phyloP scores from a whole-genome alignment of 2,329 filamentous ascomycete genomes.

The Aspergillus melleus region DNA sequence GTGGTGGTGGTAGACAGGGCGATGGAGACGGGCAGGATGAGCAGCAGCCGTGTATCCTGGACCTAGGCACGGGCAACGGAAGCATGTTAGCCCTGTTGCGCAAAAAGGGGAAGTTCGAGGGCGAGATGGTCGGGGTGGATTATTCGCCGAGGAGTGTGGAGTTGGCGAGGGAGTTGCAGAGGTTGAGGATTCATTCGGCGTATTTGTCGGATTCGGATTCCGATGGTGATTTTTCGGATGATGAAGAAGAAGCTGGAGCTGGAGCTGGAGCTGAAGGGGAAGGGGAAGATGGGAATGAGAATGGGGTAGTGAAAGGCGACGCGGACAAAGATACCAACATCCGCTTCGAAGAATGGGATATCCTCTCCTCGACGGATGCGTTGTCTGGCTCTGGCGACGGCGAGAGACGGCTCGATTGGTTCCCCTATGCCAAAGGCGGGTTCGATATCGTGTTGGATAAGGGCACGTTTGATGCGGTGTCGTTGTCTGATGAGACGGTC shows the following conservation, averaged over 20 bases:
- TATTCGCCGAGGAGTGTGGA: slow-evolving; percentile 75
- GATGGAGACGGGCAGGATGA: not conserved
- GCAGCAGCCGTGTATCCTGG: slow-evolving; percentile 59
- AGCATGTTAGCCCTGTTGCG: slow-evolving; percentile 82
- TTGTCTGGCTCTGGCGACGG: slow-evolving; percentile 16
- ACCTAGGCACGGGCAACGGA: slow-evolving; percentile 93
- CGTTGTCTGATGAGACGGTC: slow-evolving; percentile 52
- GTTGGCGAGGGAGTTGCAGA: slow-evolving; percentile 67
- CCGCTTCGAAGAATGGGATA: slow-evolving; percentile 64
- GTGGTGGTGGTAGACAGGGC: not conserved
- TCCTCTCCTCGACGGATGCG: slow-evolving; percentile 50
- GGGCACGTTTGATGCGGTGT: slow-evolving; percentile 95
- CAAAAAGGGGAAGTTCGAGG: slow-evolving; percentile 63
- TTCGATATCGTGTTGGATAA: slow-evolving; percentile 97
- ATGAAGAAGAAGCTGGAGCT: slow-evolving; percentile 14
- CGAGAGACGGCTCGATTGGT: slow-evolving; percentile 33
- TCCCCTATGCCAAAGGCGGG: slow-evolving; percentile 48
- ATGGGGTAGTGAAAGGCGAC: too few relatives aligned
- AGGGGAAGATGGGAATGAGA: not conserved
- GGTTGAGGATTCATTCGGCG: slow-evolving; percentile 33
- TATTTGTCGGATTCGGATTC: slow-evolving; percentile 36
- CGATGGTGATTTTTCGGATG: slow-evolving; percentile 16
- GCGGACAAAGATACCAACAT: slow-evolving; percentile 28
- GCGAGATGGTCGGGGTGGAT: slow-evolving; percentile 80
- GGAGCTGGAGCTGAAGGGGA: not conserved